Conservation (phyloP, 192 early-diverging fungal species). For the Coemansia sp. region DNA sequence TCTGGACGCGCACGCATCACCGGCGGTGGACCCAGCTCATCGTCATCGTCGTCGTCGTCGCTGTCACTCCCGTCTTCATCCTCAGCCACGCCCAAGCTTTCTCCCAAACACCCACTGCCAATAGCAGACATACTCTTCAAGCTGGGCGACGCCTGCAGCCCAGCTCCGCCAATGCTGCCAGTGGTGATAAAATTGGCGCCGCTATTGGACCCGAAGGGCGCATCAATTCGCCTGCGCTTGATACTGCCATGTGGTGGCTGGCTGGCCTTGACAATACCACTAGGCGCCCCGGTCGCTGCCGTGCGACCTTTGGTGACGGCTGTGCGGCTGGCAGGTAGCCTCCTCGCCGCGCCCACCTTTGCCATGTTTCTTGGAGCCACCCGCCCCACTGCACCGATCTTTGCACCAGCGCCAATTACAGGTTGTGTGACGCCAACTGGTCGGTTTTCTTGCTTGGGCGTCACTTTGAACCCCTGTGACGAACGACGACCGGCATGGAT, state of each 20-base stretch:
- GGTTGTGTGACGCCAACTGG: slow-evolving; percentile 1
- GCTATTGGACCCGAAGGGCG: background rate
- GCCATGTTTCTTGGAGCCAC: slow-evolving; percentile 14
- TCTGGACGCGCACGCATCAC: slow-evolving; percentile 24
- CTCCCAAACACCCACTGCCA: background rate
- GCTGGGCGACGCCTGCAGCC: background rate
- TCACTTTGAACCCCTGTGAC: slow-evolving; percentile 46
- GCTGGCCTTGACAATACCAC: slow-evolving; percentile 2
- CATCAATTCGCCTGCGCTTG: slow-evolving; percentile 33
- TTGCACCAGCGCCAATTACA: background rate
- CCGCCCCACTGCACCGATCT: slow-evolving; percentile 11
- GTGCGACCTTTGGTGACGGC: slow-evolving; percentile 35
- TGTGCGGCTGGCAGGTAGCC: slow-evolving; percentile 36
- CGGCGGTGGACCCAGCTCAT: slow-evolving; percentile 37
- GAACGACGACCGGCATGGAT: slow-evolving; percentile 45
- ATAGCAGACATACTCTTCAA: slow-evolving; percentile 5
- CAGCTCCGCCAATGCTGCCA: background rate
- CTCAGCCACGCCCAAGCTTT: background rate
- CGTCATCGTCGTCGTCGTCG: slow-evolving; percentile 21
- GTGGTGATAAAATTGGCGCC: background rate
- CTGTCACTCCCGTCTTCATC: slow-evolving; percentile 25
- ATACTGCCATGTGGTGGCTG: slow-evolving; percentile 25
- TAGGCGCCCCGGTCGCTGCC: background rate
- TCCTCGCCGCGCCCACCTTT: slow-evolving; percentile 23
- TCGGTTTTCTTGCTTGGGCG: slow-evolving; percentile 24